Conservation (phyloP, 2,329 filamentous ascomycete species). For the Fusarium mundagurra region DNA sequence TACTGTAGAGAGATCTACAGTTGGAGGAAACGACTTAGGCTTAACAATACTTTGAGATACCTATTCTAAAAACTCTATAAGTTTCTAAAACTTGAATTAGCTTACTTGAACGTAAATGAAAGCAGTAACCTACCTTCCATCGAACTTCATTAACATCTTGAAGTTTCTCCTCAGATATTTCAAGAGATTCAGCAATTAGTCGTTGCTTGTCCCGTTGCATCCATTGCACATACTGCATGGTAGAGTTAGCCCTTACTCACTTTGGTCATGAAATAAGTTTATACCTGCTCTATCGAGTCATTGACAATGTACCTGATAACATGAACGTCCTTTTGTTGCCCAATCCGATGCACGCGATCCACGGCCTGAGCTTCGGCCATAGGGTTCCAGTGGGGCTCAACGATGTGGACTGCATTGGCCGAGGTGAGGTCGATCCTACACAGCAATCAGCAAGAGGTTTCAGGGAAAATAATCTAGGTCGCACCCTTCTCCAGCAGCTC, state of each 20-base stretch:
- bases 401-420: background rate
- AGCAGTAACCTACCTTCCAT: background rate
- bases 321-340: background rate
- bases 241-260: background rate
- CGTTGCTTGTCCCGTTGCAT: background rate
- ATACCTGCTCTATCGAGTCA: background rate
- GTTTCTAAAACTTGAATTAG: background rate
- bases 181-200: background rate
- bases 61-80: background rate
- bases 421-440: background rate
- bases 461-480: too few relatives aligned
- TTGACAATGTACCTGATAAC: background rate
- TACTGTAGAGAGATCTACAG: too few relatives aligned
- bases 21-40: too few relatives aligned
- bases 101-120: rapidly evolving
- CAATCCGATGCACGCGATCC: background rate
- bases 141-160: background rate
- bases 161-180: background rate
- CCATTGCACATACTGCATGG: background rate
- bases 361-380: background rate
- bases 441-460: background rate
- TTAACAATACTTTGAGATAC: background rate
- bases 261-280: rapidly evolving
- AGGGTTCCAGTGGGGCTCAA: background rate
- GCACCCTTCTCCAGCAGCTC: background rate